Evolutionary conservation across 2,329 filamentous ascomycete species (phyloP), one percentile per base, ranked within the genome.

Genomic region (Penicillium sp.): DNA sequence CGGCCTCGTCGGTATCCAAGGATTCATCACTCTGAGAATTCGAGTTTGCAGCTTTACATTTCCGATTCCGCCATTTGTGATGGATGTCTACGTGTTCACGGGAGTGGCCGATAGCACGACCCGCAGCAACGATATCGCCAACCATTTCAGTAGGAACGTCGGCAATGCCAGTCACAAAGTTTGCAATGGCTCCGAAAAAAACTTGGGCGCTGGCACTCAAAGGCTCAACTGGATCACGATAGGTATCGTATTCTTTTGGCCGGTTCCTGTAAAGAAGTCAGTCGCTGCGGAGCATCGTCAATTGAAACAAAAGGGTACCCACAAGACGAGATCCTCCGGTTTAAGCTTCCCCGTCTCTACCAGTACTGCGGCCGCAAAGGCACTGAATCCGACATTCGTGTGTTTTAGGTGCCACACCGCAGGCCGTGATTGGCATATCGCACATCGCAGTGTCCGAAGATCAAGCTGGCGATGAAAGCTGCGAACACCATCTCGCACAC

Each of bases 121-220:
- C 86, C 28, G 84, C 84, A 0, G 88, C 87, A 9, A 93, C 80
- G 3, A 70, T 10, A 44, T 70, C 68, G 1, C 33, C 40, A 9
- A 66, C 37, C 4, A 87, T 82, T 50, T 86, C 84, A 17, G 83
- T 79, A 0, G 87, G 87, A 49, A 89, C 81, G 71, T 96, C 92
- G 0, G 91, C 91, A 44, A 96, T 84, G 1, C 92, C 91, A 85
- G 96, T 90, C 70, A 91, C 86, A 60, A 97, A 89, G 42, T 86
- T 90, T 28, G 90, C 88, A 51, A 95, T 82, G n/a, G 93, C 94
- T 6, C 91, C 90, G n/a, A 96, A 81, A 0, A 97, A 78, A 0
- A 93, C 91, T 49, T 88, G 86, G 0, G 92, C 88, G 17, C 88
- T 91, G 22, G 91, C 92, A 15, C 90, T 88, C 26, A 96, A 86